These are phyloP conservation scores for Closterium sp. DNA, from an alignment of 139 green algal species.

Conservation along the genomic window DNA sequence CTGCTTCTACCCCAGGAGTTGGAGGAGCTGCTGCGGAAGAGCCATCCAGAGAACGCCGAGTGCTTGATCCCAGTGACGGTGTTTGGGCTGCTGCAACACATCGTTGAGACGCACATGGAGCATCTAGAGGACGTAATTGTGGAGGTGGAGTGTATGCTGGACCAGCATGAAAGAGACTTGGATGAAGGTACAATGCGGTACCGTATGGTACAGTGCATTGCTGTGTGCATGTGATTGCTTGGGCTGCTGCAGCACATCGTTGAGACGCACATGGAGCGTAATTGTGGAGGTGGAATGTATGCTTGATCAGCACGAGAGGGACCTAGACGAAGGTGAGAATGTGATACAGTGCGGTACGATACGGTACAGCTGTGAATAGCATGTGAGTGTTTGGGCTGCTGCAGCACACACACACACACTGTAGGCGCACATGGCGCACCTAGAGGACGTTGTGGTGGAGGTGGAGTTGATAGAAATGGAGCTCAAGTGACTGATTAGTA, in stretches of 20 bases:
- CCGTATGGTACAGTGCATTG: too few relatives aligned
- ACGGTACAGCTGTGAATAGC: constrained; percentile 6
- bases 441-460: constrained; percentile 26
- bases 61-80: constrained; percentile 10
- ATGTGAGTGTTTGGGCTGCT: constrained; percentile 13
- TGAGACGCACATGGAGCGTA: constrained; percentile 22
- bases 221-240: too few relatives aligned
- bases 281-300: constrained; percentile 21
- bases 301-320: constrained; percentile 16
- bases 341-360: not conserved
- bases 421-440: constrained; percentile 25
- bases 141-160: too few relatives aligned
- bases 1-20: not conserved
- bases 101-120: too few relatives aligned
- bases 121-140: too few relatives aligned
- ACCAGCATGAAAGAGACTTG: too few relatives aligned
- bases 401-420: constrained; percentile 11
- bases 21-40: constrained; percentile 22
- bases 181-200: too few relatives aligned
- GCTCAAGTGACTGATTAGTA: too few relatives aligned
- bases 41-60: constrained; percentile 25
- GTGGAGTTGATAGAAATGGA: too few relatives aligned
- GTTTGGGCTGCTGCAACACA: constrained; percentile 19
- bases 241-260: constrained; percentile 19
- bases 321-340: constrained; percentile 11